Conservation (phyloP, 805 yeast species). For the Candida parachauliodes region DNA sequence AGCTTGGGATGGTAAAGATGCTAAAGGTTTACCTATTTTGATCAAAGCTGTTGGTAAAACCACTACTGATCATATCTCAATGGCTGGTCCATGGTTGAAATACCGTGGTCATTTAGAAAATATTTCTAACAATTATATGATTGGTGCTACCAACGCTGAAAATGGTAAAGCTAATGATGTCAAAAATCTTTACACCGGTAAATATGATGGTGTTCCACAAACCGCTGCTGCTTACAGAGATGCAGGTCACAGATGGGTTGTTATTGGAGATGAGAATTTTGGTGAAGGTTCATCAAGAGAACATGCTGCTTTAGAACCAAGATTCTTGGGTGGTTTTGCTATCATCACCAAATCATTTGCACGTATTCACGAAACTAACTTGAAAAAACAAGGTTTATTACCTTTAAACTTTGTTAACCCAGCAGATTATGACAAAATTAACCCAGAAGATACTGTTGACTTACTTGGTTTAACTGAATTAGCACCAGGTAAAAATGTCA, state of each 20-base stretch:
- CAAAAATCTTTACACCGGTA: slow-evolving; percentile 88
- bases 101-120: slow-evolving; percentile 99
- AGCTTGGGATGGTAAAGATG: slow-evolving; percentile 96
- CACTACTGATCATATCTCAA: slow-evolving; percentile 98
- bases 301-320: slow-evolving; percentile 99
- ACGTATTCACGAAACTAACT: slow-evolving; percentile 98
- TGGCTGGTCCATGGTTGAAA: slow-evolving; percentile 99
- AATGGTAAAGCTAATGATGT: slow-evolving; percentile 91
- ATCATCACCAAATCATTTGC: slow-evolving; percentile 97
- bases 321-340: slow-evolving; percentile 98
- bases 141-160: slow-evolving; percentile 97
- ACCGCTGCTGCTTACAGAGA: slow-evolving; percentile 94
- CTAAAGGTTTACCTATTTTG: slow-evolving; percentile 82
- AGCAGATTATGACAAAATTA: slow-evolving; percentile 90
- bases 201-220: slow-evolving; percentile 93
- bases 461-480: slow-evolving; percentile 77
- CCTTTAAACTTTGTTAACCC: slow-evolving; percentile 91
- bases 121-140: slow-evolving; percentile 98
- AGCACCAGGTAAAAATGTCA: slow-evolving; percentile 91
- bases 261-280: slow-evolving; percentile 96
- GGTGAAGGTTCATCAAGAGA: slow-evolving; percentile 99
- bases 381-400: slow-evolving; percentile 98
- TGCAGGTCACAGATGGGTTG: slow-evolving; percentile 91
- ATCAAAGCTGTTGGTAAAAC: slow-evolving; percentile 97
- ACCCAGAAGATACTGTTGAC: slow-evolving; percentile 87